phyloP scores from a whole-genome alignment of 2,329 filamentous ascomycete genomes.

The Metarhizium guizhouense region DNA sequence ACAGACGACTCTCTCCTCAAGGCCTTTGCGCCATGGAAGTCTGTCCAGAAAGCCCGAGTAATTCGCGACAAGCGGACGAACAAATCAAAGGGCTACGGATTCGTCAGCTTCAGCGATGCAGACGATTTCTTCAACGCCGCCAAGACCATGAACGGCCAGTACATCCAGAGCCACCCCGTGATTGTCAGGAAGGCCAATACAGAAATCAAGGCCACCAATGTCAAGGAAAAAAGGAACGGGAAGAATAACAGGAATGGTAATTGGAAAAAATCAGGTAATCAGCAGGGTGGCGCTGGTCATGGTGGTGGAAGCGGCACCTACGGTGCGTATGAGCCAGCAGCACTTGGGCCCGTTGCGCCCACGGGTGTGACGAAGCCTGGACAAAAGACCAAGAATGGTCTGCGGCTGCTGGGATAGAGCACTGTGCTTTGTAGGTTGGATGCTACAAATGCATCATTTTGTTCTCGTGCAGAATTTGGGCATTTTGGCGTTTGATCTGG shows the following conservation, averaged over 20 bases:
- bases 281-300: constrained; percentile 19
- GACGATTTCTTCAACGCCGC: constrained; percentile 96
- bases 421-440: background rate
- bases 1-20: constrained; percentile 94
- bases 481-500: constrained; percentile 12
- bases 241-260: constrained; percentile 30
- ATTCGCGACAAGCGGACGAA: constrained; percentile 92
- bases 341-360: constrained; percentile 38
- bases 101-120: constrained; percentile 89
- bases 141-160: constrained; percentile 98
- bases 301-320: constrained; percentile 26
- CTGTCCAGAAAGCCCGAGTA: constrained; percentile 85
- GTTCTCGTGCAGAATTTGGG: background rate
- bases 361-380: constrained; percentile 52
- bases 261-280: constrained; percentile 19
- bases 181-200: constrained; percentile 81
- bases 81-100: constrained; percentile 93
- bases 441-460: background rate
- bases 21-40: constrained; percentile 81
- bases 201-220: constrained; percentile 72
- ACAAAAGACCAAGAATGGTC: constrained; percentile 58
- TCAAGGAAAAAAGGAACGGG: constrained; percentile 46
- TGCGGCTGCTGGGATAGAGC: constrained; percentile 49
- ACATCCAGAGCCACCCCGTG: constrained; percentile 95
- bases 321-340: constrained; percentile 38